A percentile compares a stretch with the other conserved stretches of the same genome.
Evolutionary conservation across 805 yeast genomes (phyloP).

Genomic region (Alloascoidea africana): DNA sequence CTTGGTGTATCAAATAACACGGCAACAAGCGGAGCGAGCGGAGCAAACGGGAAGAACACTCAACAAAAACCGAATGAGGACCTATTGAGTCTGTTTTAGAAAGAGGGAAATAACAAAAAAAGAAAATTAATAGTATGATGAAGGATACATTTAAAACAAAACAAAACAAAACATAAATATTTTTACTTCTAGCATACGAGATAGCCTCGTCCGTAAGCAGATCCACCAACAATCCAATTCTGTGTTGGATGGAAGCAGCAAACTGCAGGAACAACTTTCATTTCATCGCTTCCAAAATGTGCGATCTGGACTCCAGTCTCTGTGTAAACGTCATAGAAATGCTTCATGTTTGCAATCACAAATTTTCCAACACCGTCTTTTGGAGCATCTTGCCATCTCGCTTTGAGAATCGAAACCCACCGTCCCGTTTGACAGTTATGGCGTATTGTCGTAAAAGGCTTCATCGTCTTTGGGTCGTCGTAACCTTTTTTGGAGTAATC

Average conservation of each 20-base stretch:
- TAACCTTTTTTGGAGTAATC: conserved; percentile 8
- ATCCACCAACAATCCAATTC: conserved; percentile 90
- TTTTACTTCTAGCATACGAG: conserved; percentile 28
- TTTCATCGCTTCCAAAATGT: conserved; percentile 42
- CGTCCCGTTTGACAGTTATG: conserved; percentile 96
- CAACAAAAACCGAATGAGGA: conserved; percentile 13
- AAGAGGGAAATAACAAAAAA: neutral
- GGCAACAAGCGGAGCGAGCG: neutral
- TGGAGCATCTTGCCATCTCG: conserved; percentile 73
- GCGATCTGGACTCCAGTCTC: conserved; percentile 67
- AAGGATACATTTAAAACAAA: too few relatives aligned
- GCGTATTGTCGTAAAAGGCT: conserved; percentile 48
- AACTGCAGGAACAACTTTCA: conserved; percentile 92
- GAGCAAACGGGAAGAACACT: conserved; percentile 2
- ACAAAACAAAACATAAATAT: too few relatives aligned
- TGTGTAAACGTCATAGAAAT: conserved; percentile 70
- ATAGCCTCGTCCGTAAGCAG: conserved; percentile 83
- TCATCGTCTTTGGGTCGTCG: conserved; percentile 21
- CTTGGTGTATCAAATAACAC: conserved; percentile 3
- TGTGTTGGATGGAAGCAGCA: conserved; percentile 67
- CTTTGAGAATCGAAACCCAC: conserved; percentile 88
- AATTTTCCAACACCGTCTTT: conserved; percentile 64
- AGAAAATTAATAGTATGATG: neutral
- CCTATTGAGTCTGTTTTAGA: conserved; percentile 15
- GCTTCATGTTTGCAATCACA: conserved; percentile 86